Conservation (phyloP, 106 monocot genomes). For the Iris macrosiphon region DNA sequence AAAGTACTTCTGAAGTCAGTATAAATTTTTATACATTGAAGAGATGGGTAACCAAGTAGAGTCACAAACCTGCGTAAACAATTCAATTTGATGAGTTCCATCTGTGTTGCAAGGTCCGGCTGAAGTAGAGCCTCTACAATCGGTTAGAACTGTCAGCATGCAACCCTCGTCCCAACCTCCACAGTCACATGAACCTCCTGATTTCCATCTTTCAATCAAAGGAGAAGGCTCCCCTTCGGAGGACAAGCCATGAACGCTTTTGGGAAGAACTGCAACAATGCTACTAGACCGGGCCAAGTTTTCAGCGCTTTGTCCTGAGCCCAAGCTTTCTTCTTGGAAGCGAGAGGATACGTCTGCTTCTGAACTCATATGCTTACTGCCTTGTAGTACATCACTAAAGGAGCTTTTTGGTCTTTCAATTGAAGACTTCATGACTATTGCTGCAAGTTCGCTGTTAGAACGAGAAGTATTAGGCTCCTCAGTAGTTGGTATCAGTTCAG, state of each 20-base stretch:
- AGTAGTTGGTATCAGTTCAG: conserved; percentile 26
- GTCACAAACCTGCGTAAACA: conserved; percentile 52
- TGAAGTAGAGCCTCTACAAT: conserved; percentile 2
- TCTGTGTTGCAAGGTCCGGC: conserved; percentile 5
- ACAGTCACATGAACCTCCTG: conserved; percentile 87
- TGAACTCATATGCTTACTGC: neutral
- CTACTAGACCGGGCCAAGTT: neutral
- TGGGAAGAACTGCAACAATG: conserved; percentile 39
- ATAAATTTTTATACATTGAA: too few species aligned
- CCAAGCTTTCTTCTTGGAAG: neutral
- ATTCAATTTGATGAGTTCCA: conserved; percentile 28
- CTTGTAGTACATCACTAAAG: neutral
- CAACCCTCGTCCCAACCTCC: conserved; percentile 98
- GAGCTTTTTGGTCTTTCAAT: neutral
- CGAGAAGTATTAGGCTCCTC: neutral
- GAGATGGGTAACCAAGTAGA: neutral
- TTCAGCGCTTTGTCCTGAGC: neutral
- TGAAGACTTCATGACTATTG: conserved; percentile 33
- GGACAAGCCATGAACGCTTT: conserved; percentile 66
- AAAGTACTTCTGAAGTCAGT: neutral
- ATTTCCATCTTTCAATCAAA: conserved; percentile 80
- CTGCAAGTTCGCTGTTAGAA: conserved; percentile 42
- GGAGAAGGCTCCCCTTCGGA: conserved; percentile 41
- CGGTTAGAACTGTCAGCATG: conserved; percentile 40
- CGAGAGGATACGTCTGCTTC: too few species aligned